Evolutionary conservation across 108 stramenopile genomes (phyloP).

Genomic region (Cyclostephanos invisitatus): DNA sequence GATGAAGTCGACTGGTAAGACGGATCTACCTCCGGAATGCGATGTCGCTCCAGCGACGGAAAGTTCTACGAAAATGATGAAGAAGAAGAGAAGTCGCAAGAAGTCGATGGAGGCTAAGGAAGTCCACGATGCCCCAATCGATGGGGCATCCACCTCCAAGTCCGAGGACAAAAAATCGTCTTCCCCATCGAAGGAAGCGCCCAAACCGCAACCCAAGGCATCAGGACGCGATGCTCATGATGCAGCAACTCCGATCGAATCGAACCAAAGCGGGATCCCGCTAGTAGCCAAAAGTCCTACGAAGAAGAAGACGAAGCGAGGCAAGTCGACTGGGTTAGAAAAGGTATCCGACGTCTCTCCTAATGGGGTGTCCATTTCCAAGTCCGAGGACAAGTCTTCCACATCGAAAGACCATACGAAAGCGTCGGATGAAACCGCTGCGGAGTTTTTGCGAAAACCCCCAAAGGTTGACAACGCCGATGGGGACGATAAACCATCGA

Average conservation of each 20-base stretch:
- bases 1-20: background rate
- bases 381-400: too few species aligned
- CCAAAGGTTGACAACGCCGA: background rate
- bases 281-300: too few species aligned
- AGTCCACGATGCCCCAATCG: background rate
- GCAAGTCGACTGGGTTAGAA: too few species aligned
- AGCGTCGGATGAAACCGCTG: background rate
- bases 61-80: slow-evolving; percentile 23
- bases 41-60: slow-evolving; percentile 11
- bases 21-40: slow-evolving; percentile 1
- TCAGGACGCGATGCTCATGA: too few species aligned
- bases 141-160: background rate
- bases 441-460: background rate
- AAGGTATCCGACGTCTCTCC: too few species aligned
- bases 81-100: slow-evolving; percentile 8
- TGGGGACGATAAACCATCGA: background rate
- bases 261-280: too few species aligned
- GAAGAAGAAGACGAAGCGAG: too few species aligned
- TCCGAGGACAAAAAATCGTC: background rate
- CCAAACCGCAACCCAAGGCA: too few species aligned
- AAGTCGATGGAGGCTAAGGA: slow-evolving; percentile 9
- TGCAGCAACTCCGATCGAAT: too few species aligned
- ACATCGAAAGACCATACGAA: background rate
- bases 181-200: too few species aligned
- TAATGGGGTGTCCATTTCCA: too few species aligned